A percentile compares a stretch with the other conserved stretches of the same genome.
phyloP scores from a whole-genome alignment of 192 early-diverging fungal species.

The Ramicandelaber brevisporus region DNA sequence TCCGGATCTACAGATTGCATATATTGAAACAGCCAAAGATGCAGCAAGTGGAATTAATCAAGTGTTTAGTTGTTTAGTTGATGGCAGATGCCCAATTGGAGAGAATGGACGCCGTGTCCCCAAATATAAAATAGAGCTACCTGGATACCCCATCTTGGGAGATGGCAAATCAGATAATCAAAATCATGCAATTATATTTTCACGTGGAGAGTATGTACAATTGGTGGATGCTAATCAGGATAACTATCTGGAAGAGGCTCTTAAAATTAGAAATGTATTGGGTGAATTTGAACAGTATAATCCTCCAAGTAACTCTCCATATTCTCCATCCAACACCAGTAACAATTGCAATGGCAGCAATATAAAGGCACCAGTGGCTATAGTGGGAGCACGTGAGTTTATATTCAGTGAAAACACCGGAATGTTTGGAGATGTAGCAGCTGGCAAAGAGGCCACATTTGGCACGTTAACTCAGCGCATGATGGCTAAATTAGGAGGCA shows the following conservation, averaged over 20 bases:
- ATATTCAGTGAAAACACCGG: conserved; percentile 71
- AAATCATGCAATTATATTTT: conserved; percentile 62
- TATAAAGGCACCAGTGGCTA: conserved; percentile 41
- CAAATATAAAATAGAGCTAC: conserved; percentile 45
- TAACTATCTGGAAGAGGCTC: conserved; percentile 73
- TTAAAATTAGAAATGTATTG: conserved; percentile 67
- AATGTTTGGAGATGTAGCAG: conserved; percentile 66
- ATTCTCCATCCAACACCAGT: conserved; percentile 29
- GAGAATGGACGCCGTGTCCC: conserved; percentile 52
- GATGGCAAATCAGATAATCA: conserved; percentile 84
- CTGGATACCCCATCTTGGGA: conserved; percentile 69
- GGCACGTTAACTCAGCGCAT: conserved; percentile 65
- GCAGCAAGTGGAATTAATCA: too few relatives aligned
- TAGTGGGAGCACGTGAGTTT: conserved; percentile 66
- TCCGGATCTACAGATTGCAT: conserved; percentile 56
- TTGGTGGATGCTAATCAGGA: conserved; percentile 79
- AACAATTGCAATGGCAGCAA: conserved; percentile 7
- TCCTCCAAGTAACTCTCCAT: conserved; percentile 33
- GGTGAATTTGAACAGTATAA: conserved; percentile 65
- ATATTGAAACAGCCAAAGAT: conserved; percentile 54
- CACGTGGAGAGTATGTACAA: conserved; percentile 69
- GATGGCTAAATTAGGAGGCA: conserved; percentile 61
- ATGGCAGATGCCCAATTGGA: conserved; percentile 40
- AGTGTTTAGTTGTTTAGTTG: conserved; percentile 46
- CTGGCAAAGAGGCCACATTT: conserved; percentile 71